phyloP scores from a whole-genome alignment of 2,329 filamentous ascomycete genomes.

The Fusarium chaquense region DNA sequence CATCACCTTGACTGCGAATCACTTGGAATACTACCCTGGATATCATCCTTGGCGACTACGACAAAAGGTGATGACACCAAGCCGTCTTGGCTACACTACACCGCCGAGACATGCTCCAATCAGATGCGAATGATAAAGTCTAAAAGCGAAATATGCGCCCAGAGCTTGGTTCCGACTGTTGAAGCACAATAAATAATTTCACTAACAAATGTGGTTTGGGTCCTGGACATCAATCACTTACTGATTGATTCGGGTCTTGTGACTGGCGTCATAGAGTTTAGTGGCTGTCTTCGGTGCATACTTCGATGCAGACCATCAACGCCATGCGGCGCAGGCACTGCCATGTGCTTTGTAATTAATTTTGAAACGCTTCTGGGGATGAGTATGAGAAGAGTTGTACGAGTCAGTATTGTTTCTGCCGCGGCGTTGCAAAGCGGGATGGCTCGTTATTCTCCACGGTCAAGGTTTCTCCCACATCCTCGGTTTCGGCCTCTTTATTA shows the following conservation, averaged over 20 bases:
- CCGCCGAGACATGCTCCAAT: not conserved
- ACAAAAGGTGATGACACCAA: not conserved
- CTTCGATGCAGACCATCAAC: constrained; percentile 15
- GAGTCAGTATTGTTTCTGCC: not conserved
- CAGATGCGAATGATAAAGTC: not conserved
- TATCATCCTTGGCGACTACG: not conserved
- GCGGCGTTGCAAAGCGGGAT: not conserved
- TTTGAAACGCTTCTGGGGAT: not conserved
- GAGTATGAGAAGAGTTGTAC: not conserved
- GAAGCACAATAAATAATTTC: not conserved
- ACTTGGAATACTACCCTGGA: not conserved
- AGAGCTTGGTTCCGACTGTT: not conserved
- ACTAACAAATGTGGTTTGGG: not conserved
- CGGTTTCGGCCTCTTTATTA: not conserved
- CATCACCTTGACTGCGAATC: not conserved
- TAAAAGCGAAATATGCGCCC: too few species aligned
- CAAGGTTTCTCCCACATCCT: not conserved
- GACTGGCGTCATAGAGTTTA: constrained; percentile 18
- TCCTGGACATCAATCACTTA: not conserved
- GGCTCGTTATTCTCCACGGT: not conserved
- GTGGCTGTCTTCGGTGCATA: constrained; percentile 15
- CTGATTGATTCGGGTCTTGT: not conserved
- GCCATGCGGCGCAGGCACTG: not conserved
- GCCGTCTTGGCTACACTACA: not conserved
- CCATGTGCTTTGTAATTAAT: not conserved